Evolutionary conservation across 208 protist genomes (phyloP), one percentile per base, ranked within the genome.

Genomic region (Trypanosoma rangeli): DNA sequence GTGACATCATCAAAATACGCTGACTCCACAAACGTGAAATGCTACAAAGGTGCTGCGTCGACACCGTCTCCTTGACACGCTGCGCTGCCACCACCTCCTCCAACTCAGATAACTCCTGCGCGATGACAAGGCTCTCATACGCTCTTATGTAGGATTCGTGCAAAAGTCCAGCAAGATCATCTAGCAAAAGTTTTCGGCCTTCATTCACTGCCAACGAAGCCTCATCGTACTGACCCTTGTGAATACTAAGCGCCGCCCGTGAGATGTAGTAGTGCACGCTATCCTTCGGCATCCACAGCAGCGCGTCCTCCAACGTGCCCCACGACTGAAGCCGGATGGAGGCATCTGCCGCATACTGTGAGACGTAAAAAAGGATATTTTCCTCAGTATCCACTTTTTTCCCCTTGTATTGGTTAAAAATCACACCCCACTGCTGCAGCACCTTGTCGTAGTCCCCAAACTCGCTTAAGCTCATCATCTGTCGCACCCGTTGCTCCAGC

Each of bases 61-160:
- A 83, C 53, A 67, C 79, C 54, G 97, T 94, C 15, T 52, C 64
- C 57, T 86, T 64, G 46, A 74, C 75, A 33, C 76, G 76, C 76
- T 87, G 87, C 50, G 97, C 98, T 28, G 83, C 65, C 22, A 99
- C 83, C 12, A 99, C 87, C 86, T 99, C 98, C 84, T 99, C 98
- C 33, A 99, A 74, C 80, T 99, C 98, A 0, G 94, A 90, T 1
- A 99, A 81, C 76, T 99, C 96, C 79, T 99, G 98, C 52, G 98
- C 89, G 16, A 88, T 71, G 7, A 99, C 97, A 29, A 99, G 79
- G 3, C 85, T 79, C 5, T 96, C 83, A 82, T 99, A 99, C 15
- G 89, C 87, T 15, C 89, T 82, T 18, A 75, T 78, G 68, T 97
- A 95, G 4, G 92, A 95, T 76, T 97, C 89, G 64, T 94, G 83